These are phyloP conservation scores for Geosmithia putterillii DNA, from an alignment of 2,329 filamentous ascomycete genomes.

Conservation along the genomic window DNA sequence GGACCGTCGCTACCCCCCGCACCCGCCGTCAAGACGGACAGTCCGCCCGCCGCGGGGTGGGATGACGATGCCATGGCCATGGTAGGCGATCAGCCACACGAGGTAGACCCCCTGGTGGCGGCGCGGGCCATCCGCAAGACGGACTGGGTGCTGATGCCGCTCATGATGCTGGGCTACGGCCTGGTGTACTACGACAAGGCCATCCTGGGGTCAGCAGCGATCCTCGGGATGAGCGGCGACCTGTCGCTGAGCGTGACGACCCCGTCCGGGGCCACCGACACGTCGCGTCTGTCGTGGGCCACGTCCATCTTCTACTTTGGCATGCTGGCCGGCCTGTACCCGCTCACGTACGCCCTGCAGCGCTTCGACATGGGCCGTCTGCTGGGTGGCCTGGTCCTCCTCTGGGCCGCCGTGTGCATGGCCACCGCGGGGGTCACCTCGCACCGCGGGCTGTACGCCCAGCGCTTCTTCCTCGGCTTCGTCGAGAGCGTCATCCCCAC, in stretches of 20 bases:
- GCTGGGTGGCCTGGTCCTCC: conserved; percentile 47
- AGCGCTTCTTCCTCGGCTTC: conserved; percentile 48
- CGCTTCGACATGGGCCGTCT: conserved; percentile 53
- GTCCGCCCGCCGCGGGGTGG: too few species aligned
- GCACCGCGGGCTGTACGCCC: conserved; percentile 50
- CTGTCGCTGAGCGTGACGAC: conserved; percentile 46
- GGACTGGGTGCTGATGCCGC: conserved; percentile 53
- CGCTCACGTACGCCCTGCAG: conserved; percentile 60
- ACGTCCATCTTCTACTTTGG: conserved; percentile 74
- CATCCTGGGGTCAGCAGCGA: conserved; percentile 58
- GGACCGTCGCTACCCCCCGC: too few species aligned
- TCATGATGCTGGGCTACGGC: conserved; percentile 44
- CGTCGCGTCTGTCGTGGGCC: conserved; percentile 60
- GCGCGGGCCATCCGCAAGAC: conserved; percentile 52
- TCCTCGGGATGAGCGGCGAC: conserved; percentile 67
- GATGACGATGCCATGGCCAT: conserved; percentile 42
- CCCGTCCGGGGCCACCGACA: conserved; percentile 32
- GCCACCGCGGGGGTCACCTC: conserved; percentile 54
- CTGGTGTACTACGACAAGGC: conserved; percentile 42
- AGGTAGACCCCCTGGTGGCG: conserved; percentile 41
- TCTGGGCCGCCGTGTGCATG: conserved; percentile 58
- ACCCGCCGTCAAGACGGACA: too few species aligned
- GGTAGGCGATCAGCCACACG: conserved; percentile 42
- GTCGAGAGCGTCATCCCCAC: conserved; percentile 37
- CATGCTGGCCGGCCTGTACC: conserved; percentile 62